phyloP scores from a whole-genome alignment of 2,329 filamentous ascomycete genomes.

The Falciphora oryzae region DNA sequence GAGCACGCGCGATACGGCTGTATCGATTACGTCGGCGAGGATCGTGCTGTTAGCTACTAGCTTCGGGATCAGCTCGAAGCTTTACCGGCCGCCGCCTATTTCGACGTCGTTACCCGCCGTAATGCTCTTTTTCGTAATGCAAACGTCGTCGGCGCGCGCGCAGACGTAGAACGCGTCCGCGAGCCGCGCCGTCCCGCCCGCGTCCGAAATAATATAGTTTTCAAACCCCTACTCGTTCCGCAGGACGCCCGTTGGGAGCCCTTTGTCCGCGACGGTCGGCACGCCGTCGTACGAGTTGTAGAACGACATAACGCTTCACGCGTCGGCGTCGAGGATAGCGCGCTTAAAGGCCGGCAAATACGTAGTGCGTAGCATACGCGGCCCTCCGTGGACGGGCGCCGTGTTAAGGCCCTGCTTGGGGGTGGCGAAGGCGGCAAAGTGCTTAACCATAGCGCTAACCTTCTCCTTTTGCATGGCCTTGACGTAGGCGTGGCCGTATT shows the following conservation, averaged over 20 bases:
- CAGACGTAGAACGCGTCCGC: slow-evolving; percentile 62
- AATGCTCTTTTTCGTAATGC: slow-evolving; percentile 53
- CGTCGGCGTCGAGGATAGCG: slow-evolving; percentile 64
- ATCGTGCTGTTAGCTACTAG: slow-evolving; percentile 58
- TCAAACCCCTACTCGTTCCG: slow-evolving; percentile 68
- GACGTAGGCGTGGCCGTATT: slow-evolving; percentile 55
- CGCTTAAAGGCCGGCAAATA: slow-evolving; percentile 59
- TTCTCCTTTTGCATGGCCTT: slow-evolving; percentile 57
- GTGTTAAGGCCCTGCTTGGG: slow-evolving; percentile 71
- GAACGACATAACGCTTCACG: slow-evolving; percentile 65
- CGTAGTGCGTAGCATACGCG: slow-evolving; percentile 48
- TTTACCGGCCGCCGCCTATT: slow-evolving; percentile 72
- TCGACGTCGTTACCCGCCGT: slow-evolving; percentile 67
- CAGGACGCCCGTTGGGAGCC: slow-evolving; percentile 62
- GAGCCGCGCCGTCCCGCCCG: slow-evolving; percentile 64
- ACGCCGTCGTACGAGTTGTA: slow-evolving; percentile 72
- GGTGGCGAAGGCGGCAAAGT: slow-evolving; percentile 63
- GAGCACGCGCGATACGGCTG: slow-evolving; percentile 59
- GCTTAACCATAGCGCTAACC: slow-evolving; percentile 69
- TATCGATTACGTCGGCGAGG: slow-evolving; percentile 53
- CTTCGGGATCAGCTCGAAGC: slow-evolving; percentile 59
- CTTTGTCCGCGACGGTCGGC: slow-evolving; percentile 59
- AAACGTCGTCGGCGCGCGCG: slow-evolving; percentile 56
- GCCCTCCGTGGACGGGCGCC: slow-evolving; percentile 48
- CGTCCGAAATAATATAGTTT: slow-evolving; percentile 59